These are phyloP conservation scores for Wickerhamomyces silvicola DNA, from an alignment of 805 yeast species.

Conservation along the genomic window DNA sequence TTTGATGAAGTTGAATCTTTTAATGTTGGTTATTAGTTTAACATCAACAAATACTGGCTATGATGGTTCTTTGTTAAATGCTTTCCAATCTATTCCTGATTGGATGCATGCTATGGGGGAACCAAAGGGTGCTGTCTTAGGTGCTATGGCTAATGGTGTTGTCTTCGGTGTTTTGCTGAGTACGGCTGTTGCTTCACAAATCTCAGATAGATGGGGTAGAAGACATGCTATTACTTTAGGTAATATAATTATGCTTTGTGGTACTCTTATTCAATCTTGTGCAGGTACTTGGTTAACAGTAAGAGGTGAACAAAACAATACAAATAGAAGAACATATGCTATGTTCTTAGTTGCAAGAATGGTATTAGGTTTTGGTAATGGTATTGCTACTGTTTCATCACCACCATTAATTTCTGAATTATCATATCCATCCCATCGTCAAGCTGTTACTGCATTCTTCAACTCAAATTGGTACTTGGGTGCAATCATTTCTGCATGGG, in stretches of 20 bases:
- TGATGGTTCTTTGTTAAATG: slow-evolving; percentile 45
- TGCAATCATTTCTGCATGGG: slow-evolving; percentile 47
- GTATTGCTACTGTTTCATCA: slow-evolving; percentile 34
- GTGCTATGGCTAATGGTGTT: slow-evolving; percentile 36
- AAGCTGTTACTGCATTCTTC: slow-evolving; percentile 37
- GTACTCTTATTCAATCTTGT: slow-evolving; percentile 23
- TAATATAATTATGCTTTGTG: slow-evolving; percentile 19
- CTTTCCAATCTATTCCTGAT: slow-evolving; percentile 37
- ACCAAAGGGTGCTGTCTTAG: slow-evolving; percentile 34
- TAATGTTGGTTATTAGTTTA: slow-evolving; percentile 35
- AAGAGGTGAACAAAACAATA: neutral
- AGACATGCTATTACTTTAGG: slow-evolving; percentile 24
- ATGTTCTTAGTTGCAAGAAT: slow-evolving; percentile 25
- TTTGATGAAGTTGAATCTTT: slow-evolving; percentile 30
- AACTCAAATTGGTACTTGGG: slow-evolving; percentile 50
- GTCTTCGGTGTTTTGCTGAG: slow-evolving; percentile 34
- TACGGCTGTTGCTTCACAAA: slow-evolving; percentile 22
- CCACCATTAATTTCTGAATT: slow-evolving; percentile 43
- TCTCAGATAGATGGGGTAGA: slow-evolving; percentile 37
- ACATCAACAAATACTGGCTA: slow-evolving; percentile 44
- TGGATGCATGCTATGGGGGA: slow-evolving; percentile 36
- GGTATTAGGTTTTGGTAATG: slow-evolving; percentile 39
- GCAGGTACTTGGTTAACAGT: slow-evolving; percentile 24
- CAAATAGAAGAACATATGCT: neutral
- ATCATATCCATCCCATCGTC: slow-evolving; percentile 38